Base-by-base conservation (phyloP, 352 stramenopile species). In the Pythium periplocum region DNA sequence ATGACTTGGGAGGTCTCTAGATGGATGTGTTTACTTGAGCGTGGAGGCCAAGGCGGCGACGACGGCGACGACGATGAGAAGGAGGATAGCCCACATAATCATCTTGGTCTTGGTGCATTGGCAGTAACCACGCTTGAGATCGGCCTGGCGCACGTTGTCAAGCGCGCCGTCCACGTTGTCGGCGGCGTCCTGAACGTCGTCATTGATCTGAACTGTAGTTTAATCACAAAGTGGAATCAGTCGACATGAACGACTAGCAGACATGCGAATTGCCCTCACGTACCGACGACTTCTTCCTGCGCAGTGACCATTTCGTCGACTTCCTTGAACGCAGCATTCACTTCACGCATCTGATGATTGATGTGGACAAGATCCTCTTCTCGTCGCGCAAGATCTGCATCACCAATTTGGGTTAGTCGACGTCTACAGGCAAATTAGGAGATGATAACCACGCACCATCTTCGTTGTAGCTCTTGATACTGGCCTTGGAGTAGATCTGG, bases 321-420 rank as follows among this genome's bases (percentile, higher is more conserved):
- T 51, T 76, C 68, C 32, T 57, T 53, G 61, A 70, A 76, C 2
- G 68, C 64, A 4, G 68, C 68, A 39, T 76, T 76, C 17, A 76
- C 66, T 48, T 76, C 68, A 4, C 61, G 59, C 45, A 76, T 53
- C 42, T 76, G 64, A 51, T 76, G 68, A 48, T 72, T 73, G 34
- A 76, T 76, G 33, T 73, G 63, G 36, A 76, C 40, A 12, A 76
- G 70, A 44, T 76, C 68, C 42, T 69, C 64, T 62, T 76, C 68
- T 33, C 68, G 60, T 48, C 64, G 56, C 42, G 48, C 57, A 4
- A 76, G 48, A 49, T 76, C 66, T 68, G 32, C 17, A 39, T 38
- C 33, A 32, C 9, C 31, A 59, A 55, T 26, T 26, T 26, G 17
- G 17, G 17, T 26, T 26, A 26, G 17, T 26, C 17, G 17, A 26